Conservation (phyloP, 805 yeast species). For the Wickerhamiella domercqiae region DNA sequence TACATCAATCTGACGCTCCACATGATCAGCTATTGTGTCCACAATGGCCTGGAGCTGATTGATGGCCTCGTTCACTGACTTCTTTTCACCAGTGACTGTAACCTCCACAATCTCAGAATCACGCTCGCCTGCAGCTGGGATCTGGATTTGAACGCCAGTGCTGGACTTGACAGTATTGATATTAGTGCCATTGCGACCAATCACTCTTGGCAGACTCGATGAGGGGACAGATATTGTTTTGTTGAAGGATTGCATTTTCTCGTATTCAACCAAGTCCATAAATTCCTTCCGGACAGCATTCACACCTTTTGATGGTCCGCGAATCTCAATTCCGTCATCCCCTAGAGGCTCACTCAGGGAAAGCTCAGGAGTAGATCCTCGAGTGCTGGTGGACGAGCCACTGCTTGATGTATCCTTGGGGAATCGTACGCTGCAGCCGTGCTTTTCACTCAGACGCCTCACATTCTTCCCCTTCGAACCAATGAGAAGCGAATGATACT, state of each 20-base stretch:
- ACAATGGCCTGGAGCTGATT: conserved; percentile 47
- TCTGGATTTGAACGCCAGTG: conserved; percentile 33
- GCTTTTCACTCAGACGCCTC: conserved; percentile 73
- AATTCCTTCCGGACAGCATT: conserved; percentile 25
- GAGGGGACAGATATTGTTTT: conserved; percentile 51
- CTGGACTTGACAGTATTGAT: conserved; percentile 67
- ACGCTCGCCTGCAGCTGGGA: conserved; percentile 16
- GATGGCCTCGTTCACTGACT: conserved; percentile 59
- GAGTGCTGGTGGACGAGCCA: neutral
- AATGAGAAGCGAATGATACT: conserved; percentile 65
- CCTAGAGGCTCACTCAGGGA: conserved; percentile 6
- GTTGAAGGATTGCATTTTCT: conserved; percentile 67
- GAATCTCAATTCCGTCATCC: conserved; percentile 33
- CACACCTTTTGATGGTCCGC: conserved; percentile 68
- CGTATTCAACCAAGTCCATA: conserved; percentile 68
- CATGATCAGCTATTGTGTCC: conserved; percentile 45
- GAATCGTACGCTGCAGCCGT: conserved; percentile 66
- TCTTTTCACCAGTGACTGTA: conserved; percentile 61
- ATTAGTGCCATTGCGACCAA: conserved; percentile 78
- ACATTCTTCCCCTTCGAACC: conserved; percentile 75
- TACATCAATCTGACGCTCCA: conserved; percentile 44
- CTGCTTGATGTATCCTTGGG: conserved; percentile 27
- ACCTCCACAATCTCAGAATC: conserved; percentile 33
- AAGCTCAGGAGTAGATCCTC: conserved; percentile 1
- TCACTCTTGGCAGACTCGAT: conserved; percentile 64